Conservation (phyloP, 345 rosid genomes). For the Pistacia vera region DNA sequence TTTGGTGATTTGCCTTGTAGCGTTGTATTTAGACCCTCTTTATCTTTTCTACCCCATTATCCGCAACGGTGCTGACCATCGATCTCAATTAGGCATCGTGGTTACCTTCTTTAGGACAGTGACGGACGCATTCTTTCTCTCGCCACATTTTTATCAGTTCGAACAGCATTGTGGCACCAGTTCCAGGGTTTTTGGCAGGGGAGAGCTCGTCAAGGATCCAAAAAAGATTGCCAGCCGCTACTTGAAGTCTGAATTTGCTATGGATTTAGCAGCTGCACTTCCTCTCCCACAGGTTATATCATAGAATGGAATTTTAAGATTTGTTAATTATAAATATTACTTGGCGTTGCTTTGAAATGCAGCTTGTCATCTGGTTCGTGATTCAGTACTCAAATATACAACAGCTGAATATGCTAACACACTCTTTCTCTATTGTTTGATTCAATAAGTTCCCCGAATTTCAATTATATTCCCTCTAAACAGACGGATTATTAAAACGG, state of each 20-base stretch:
- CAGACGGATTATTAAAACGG: slow-evolving; percentile 72
- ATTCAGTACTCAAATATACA: slow-evolving; percentile 48
- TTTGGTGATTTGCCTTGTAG: slow-evolving; percentile 61
- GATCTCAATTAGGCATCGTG: slow-evolving; percentile 49
- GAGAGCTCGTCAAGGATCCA: slow-evolving; percentile 79
- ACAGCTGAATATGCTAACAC: slow-evolving; percentile 59
- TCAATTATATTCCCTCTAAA: slow-evolving; percentile 72
- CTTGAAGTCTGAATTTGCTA: slow-evolving; percentile 54
- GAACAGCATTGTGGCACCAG: slow-evolving; percentile 61
- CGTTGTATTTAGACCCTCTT: slow-evolving; percentile 83
- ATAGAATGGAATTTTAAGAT: background rate
- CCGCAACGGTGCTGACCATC: slow-evolving; percentile 48
- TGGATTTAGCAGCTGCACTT: slow-evolving; percentile 69
- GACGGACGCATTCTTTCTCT: slow-evolving; percentile 62
- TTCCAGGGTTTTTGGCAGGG: slow-evolving; percentile 78
- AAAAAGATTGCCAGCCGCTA: slow-evolving; percentile 65
- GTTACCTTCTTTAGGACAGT: slow-evolving; percentile 70
- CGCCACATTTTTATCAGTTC: slow-evolving; percentile 67
- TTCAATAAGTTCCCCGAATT: slow-evolving; percentile 80
- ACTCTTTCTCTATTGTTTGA: slow-evolving; percentile 71
- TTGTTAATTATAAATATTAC: too few relatives aligned
- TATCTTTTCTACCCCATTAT: slow-evolving; percentile 75
- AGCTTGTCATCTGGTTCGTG: slow-evolving; percentile 80
- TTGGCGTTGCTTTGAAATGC: slow-evolving; percentile 19
- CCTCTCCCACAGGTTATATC: slow-evolving; percentile 86